Percentiles rank a stretch among this genome's conserved stretches.
phyloP scores from a whole-genome alignment of 2,329 filamentous ascomycete species.

The Xylariaceae sp. region DNA sequence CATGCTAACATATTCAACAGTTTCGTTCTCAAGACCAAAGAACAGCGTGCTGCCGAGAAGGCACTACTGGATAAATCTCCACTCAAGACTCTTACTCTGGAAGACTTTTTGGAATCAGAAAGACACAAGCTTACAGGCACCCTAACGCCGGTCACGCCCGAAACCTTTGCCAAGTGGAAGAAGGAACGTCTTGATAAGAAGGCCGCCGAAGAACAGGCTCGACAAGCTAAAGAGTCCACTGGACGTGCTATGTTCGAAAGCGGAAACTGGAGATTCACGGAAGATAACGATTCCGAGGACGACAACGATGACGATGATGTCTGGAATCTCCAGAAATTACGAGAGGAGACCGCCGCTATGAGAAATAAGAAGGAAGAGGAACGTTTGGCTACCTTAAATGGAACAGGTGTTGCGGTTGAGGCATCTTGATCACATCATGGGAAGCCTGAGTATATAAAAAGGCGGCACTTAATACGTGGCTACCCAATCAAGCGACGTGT shows the following conservation, averaged over 20 bases:
- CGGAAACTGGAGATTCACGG: slow-evolving; percentile 79
- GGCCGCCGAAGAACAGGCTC: slow-evolving; percentile 85
- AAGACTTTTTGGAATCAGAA: slow-evolving; percentile 96
- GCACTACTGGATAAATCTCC: slow-evolving; percentile 94
- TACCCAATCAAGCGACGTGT: slow-evolving; percentile 17
- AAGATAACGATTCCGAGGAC: slow-evolving; percentile 58
- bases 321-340: slow-evolving; percentile 81
- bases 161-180: slow-evolving; percentile 96
- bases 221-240: slow-evolving; percentile 90
- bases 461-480: slow-evolving; percentile 3
- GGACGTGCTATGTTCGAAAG: slow-evolving; percentile 94
- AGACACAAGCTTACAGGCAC: slow-evolving; percentile 90
- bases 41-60: slow-evolving; percentile 93
- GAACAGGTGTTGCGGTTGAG: slow-evolving; percentile 38
- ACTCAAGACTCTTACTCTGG: slow-evolving; percentile 87
- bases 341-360: slow-evolving; percentile 79
- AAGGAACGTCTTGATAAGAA: slow-evolving; percentile 93
- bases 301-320: slow-evolving; percentile 51
- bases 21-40: slow-evolving; percentile 96
- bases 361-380: slow-evolving; percentile 77
- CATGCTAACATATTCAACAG: slow-evolving; percentile 44
- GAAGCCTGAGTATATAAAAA: slow-evolving; percentile 4
- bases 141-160: slow-evolving; percentile 88
- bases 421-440: slow-evolving; percentile 25
- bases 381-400: slow-evolving; percentile 42